Evolutionary conservation across 805 yeast species (phyloP), one percentile per base, ranked within the genome.

Genomic region (Zygoascus biomembranicola): DNA sequence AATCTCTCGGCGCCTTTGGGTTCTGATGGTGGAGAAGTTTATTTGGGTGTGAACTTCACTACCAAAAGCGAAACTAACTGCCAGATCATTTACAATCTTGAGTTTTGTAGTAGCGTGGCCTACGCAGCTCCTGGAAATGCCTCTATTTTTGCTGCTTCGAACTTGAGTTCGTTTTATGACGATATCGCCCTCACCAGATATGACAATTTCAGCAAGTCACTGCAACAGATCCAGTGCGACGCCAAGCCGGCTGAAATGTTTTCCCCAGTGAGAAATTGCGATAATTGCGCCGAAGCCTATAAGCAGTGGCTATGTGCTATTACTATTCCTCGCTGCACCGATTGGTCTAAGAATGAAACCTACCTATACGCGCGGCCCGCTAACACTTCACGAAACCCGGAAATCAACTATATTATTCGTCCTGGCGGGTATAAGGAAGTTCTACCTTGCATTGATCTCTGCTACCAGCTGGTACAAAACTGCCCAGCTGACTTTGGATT

Each of bases 251-350:
- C 72, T 14, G 90, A 81, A 55, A 63, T 80, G 5, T 92, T 77
- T 67, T 87, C 97, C 0, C 88, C 95, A 9, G 63, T 92, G 23
- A 67, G 80, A 41, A 74, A 84, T 0, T 92, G 99, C 63, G 75
- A 72, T 13, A 82, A 87, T 62, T 92, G 99, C 66, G 75, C 77
- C 1, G 59, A 66, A 1, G 76, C 90, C 1, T 92, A 92, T 66
- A 81, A 80, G 61, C 76, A 83, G 61, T 92, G 99, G 99, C 75
- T 94, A 18, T 92, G 99, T 69, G 76, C 95, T 0, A 88, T 89
- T 3, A 74, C 89, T 0, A 87, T 92, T 5, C 98, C 98, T 0
- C 73, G 97, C 32, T 92, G 99, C 62, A 75, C 87, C 1, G 81
- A 72, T 49, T 63, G 66, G 64, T 35, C 63, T n/a, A 52, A 56